A percentile compares a stretch with the other conserved stretches of the same genome.
Conservation (phyloP, 1,284 basidiomycete genomes). For the Cystobasidium slooffiae region DNA sequence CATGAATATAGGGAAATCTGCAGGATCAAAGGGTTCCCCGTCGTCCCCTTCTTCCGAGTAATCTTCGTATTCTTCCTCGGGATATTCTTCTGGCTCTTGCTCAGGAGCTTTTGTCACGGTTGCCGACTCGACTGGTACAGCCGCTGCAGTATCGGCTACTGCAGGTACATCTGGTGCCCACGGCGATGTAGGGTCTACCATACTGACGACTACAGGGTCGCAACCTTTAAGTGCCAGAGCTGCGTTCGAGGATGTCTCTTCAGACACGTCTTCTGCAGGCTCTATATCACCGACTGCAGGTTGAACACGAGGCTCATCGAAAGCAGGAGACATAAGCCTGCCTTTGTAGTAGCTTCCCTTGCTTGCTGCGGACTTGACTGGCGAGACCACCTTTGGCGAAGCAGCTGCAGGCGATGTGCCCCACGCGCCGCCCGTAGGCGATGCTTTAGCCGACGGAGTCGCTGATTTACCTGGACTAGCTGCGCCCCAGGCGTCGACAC, state of each 20-base stretch:
- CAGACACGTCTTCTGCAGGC: no score
- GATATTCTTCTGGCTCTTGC: background rate
- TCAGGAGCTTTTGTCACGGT: background rate
- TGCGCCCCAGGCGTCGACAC: slow-evolving; percentile 6
- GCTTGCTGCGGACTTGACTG: slow-evolving; percentile 3
- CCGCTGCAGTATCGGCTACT: background rate
- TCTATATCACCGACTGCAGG: no score
- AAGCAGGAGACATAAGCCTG: slow-evolving; percentile 32
- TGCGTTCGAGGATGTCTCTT: background rate
- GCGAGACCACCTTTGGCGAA: slow-evolving; percentile 12
- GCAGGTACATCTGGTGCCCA: background rate
- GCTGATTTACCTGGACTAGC: background rate
- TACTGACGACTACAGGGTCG: slow-evolving; percentile 41
- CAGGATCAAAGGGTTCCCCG: slow-evolving; percentile 24
- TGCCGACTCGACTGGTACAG: background rate
- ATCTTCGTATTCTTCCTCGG: slow-evolving; percentile 20
- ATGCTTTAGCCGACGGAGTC: background rate
- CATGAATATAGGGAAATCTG: slow-evolving; percentile 31
- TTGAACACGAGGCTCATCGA: slow-evolving; percentile 7
- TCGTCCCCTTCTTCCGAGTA: slow-evolving; percentile 13
- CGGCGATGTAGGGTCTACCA: slow-evolving; percentile 20
- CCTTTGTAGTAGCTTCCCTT: slow-evolving; percentile 6
- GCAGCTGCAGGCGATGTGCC: background rate
- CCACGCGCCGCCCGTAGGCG: background rate
- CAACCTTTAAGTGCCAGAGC: slow-evolving; percentile 24